phyloP scores from a whole-genome alignment of 345 rosid genomes.

The Stellera chamaejasme region DNA sequence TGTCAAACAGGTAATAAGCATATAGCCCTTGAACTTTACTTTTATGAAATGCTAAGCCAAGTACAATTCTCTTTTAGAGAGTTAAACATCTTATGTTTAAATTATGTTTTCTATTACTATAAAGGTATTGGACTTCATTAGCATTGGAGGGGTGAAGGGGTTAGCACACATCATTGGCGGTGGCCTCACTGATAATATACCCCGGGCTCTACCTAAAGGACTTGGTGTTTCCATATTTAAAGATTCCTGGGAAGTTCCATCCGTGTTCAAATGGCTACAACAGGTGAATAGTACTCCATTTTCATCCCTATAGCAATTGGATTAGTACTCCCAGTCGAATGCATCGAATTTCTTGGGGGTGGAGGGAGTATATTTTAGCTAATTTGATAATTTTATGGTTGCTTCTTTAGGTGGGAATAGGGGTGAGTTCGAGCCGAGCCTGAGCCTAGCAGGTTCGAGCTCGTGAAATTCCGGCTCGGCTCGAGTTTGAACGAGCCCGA shows the following conservation, averaged over 20 bases:
- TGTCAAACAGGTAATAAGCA: constrained; percentile 68
- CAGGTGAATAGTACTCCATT: constrained; percentile 33
- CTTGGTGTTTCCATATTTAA: constrained; percentile 62
- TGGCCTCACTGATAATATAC: constrained; percentile 87
- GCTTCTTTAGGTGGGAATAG: constrained; percentile 29
- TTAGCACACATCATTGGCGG: constrained; percentile 92
- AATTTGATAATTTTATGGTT: no score
- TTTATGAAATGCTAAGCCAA: neutral
- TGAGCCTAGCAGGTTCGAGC: no score
- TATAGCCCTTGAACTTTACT: neutral
- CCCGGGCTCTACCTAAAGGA: constrained; percentile 71
- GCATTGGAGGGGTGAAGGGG: constrained; percentile 84
- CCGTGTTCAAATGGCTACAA: constrained; percentile 83
- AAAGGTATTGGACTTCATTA: constrained; percentile 71
- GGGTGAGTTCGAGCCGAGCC: no score
- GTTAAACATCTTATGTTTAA: no score
- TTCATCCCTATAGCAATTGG: neutral
- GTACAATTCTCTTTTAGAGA: no score
- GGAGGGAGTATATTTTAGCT: no score
- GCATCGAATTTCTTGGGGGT: no score
- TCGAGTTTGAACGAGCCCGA: no score
- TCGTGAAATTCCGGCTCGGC: no score
- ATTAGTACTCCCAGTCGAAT: neutral
- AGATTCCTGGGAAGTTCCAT: constrained; percentile 66
- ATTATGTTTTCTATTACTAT: neutral